Percentiles rank a stretch among this genome's conserved stretches.
Conservation (phyloP, 805 yeast genomes). For the Brettanomyces sp. region DNA sequence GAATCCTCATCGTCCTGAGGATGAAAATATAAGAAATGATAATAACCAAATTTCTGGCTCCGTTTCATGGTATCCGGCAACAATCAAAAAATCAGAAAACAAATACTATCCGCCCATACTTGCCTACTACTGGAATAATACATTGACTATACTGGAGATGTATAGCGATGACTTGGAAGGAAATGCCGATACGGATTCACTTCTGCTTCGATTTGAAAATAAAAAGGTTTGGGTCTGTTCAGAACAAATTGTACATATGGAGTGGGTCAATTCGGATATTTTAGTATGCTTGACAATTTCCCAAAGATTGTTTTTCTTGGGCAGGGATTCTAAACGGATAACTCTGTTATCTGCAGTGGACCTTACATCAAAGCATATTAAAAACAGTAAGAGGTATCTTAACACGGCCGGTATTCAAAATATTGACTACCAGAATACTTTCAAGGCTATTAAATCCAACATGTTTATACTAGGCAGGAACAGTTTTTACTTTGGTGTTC, state of each 20-base stretch:
- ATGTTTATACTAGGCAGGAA: slow-evolving; percentile 45
- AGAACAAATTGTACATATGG: slow-evolving; percentile 43
- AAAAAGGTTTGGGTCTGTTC: slow-evolving; percentile 33
- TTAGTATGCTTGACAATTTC: slow-evolving; percentile 35
- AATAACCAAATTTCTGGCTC: slow-evolving; percentile 32
- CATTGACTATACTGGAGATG: slow-evolving; percentile 46
- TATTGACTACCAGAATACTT: slow-evolving; percentile 20
- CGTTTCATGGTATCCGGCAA: slow-evolving; percentile 58
- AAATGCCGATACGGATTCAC: slow-evolving; percentile 15
- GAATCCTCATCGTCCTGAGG: slow-evolving; percentile 29
- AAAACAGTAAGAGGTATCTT: slow-evolving; percentile 5
- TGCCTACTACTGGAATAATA: slow-evolving; percentile 64
- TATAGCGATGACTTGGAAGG: slow-evolving; percentile 23
- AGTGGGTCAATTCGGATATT: slow-evolving; percentile 44
- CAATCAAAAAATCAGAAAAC: slow-evolving; percentile 13
- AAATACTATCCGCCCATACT: slow-evolving; percentile 33
- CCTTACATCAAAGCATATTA: slow-evolving; percentile 30
- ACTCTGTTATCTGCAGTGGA: slow-evolving; percentile 27
- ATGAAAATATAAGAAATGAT: slow-evolving; percentile 8
- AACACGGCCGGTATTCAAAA: slow-evolving; percentile 9
- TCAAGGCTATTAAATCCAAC: slow-evolving; percentile 33
- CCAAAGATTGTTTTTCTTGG: slow-evolving; percentile 34
- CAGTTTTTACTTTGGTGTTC: slow-evolving; percentile 47
- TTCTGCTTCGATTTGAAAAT: slow-evolving; percentile 27
- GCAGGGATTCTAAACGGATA: slow-evolving; percentile 26